Percentiles rank a stretch among this genome's conserved stretches.
Evolutionary conservation across 1,284 basidiomycete genomes (phyloP).

Genomic region (Ceratobasidium sp.): DNA sequence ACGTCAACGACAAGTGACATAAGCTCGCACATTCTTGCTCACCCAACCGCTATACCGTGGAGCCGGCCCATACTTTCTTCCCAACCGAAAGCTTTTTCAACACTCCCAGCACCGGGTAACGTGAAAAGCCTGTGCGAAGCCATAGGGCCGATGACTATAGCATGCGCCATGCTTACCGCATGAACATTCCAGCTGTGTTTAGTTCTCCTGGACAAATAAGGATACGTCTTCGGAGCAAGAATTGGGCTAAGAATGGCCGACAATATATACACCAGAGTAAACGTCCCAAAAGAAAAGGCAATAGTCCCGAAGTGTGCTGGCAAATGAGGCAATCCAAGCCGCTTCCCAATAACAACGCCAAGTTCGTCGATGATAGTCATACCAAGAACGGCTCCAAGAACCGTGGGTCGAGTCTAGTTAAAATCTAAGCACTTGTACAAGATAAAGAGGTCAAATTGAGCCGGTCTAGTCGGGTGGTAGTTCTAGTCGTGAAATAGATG

Average conservation of each 20-base stretch:
- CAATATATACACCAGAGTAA: constrained; percentile 35
- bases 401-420: background rate
- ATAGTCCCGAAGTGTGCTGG: constrained; percentile 42
- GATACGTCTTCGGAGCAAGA: constrained; percentile 46
- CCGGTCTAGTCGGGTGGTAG: background rate
- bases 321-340: constrained; percentile 41
- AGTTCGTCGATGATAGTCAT: constrained; percentile 31
- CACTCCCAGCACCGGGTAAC: constrained; percentile 8
- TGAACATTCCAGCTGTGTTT: constrained; percentile 48
- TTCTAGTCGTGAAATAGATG: background rate
- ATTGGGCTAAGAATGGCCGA: constrained; percentile 43
- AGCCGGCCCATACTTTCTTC: constrained; percentile 42
- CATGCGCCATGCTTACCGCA: constrained; percentile 47
- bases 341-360: constrained; percentile 32
- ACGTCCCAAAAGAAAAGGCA: constrained; percentile 28
- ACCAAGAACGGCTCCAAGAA: background rate
- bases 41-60: constrained; percentile 48
- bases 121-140: constrained; percentile 34
- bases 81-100: constrained; percentile 49
- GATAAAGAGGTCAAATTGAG: background rate
- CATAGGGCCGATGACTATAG: constrained; percentile 46
- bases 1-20: constrained; percentile 26
- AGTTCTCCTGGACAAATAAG: constrained; percentile 26
- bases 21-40: constrained; percentile 28
- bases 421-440: background rate